Base-by-base conservation (phyloP, 805 yeast species). In the Scheffersomyces spartinae region DNA sequence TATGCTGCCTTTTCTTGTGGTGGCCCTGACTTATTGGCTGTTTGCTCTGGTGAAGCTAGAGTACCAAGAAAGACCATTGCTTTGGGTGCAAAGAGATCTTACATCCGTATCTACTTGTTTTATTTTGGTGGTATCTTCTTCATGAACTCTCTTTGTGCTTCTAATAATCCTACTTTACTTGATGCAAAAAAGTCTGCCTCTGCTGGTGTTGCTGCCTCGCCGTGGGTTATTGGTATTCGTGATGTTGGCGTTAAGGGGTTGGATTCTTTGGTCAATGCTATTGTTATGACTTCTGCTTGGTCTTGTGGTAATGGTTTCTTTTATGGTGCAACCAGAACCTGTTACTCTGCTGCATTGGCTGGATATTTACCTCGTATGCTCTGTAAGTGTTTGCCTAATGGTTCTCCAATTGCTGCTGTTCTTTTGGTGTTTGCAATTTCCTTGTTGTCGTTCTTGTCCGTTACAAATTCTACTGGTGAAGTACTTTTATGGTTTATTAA, bases 21-120 rank as follows among this genome's bases (percentile, higher is more conserved):
- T 18, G 61, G 61, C 4, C 51, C 56, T 6, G 59, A 52, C 32
- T 36, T 50, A 32, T 34, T 43, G 33, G 47, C n/a, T n/a, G 42
- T 6, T 33, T n/a, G n/a, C n/a, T 49, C 45, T 21, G 52, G 57
- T 18, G 76, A 74, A 37, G 52, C 55, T 21, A 38, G 57, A n/a
- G 38, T 40, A 20, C 84, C 61, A 12, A 36, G 61, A 30, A 52
- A 40, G 23, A 43, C 36, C 23, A 47, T 55, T 17, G 49, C 55
- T 2, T 30, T 47, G 33, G 60, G 58, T 6, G 55, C 55, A 16
- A 43, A 36, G 29, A 47, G 57, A 39, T 39, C 57, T 2, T 54
- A 52, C 32, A 38, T 52, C 21, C 26, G 62, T 17, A 47, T 55
- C 44, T 69, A 58, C 46, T 61, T 60, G 24, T 55, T 55, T 33